Evolutionary conservation across 768 basidiomycete species (phyloP).

Genomic region (Podaxis mareebaensis): DNA sequence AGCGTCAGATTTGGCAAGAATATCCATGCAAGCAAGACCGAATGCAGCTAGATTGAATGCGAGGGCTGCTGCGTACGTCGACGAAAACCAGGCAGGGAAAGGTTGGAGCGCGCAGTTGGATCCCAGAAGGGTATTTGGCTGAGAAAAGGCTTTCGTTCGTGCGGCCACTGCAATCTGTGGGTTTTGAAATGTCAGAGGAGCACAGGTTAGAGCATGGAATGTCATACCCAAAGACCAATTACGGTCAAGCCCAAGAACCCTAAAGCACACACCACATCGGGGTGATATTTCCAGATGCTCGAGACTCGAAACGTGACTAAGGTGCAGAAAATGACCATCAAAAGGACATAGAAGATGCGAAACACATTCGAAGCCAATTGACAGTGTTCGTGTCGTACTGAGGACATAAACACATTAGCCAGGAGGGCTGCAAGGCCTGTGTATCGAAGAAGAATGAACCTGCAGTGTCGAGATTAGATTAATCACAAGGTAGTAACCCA

Average conservation of each 20-base stretch:
- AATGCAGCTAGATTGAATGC: constrained; percentile 5
- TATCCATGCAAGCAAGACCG: not conserved
- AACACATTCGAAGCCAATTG: constrained; percentile 30
- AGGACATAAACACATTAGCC: constrained; percentile 29
- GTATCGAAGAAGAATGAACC: constrained; percentile 35
- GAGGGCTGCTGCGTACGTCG: constrained; percentile 27
- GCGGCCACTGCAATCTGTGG: constrained; percentile 32
- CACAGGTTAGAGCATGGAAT: not conserved
- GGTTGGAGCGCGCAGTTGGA: constrained; percentile 34
- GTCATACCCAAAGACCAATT: constrained; percentile 31
- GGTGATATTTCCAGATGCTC: constrained; percentile 32
- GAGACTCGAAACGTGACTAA: constrained; percentile 35
- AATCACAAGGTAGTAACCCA: not conserved
- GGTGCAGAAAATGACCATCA: constrained; percentile 30
- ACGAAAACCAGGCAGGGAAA: constrained; percentile 33
- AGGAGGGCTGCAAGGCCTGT: constrained; percentile 30
- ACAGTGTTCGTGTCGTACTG: constrained; percentile 29
- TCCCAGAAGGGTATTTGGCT: constrained; percentile 29
- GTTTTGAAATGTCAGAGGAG: not conserved
- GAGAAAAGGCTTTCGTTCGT: constrained; percentile 27
- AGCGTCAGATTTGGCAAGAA: not conserved
- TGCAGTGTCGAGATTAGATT: constrained; percentile 11
- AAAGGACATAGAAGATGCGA: constrained; percentile 29
- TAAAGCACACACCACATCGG: constrained; percentile 21
- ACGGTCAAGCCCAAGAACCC: constrained; percentile 25